phyloP scores from a whole-genome alignment of 495 filamentous ascomycete species.

The Podospora tetraspora region DNA sequence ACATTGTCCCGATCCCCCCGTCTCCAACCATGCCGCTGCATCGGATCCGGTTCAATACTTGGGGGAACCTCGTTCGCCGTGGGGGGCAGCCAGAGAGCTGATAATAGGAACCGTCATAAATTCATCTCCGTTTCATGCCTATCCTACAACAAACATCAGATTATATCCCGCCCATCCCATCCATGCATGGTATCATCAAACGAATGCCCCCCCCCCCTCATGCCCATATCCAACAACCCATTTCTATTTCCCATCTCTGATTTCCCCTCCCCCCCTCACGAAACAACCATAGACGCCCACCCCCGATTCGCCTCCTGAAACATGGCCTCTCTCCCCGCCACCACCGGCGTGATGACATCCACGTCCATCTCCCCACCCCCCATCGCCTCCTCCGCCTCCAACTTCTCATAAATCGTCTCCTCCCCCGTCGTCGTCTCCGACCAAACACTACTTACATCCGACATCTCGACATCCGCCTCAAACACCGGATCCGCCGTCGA shows the following conservation, averaged over 20 bases:
- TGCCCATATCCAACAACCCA: neutral
- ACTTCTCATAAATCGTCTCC: slow-evolving; percentile 10
- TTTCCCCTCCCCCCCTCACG: neutral
- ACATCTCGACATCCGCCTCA: slow-evolving; percentile 41
- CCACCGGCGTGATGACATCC: slow-evolving; percentile 28
- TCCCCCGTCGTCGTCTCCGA: slow-evolving; percentile 27
- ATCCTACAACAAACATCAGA: neutral
- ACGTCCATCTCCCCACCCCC: slow-evolving; percentile 23
- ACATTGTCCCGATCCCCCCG: neutral
- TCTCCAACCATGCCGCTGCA: neutral
- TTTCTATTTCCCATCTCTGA: slow-evolving; percentile 7
- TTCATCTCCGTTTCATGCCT: neutral
- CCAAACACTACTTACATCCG: slow-evolving; percentile 33
- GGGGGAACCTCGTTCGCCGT: neutral
- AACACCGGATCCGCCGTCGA: slow-evolving; percentile 25
- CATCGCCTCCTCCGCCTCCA: neutral
- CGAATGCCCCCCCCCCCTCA: neutral
- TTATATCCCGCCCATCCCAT: neutral
- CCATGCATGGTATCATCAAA: slow-evolving; percentile 1
- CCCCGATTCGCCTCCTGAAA: slow-evolving; percentile 9
- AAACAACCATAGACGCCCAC: slow-evolving; percentile 10
- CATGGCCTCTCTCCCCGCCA: slow-evolving; percentile 14
- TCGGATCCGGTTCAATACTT: neutral
- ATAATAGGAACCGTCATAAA: neutral
- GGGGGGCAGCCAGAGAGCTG: too few relatives aligned